Base-by-base conservation (phyloP, 2,329 filamentous ascomycete species). In the Coleophoma cylindrospora region DNA sequence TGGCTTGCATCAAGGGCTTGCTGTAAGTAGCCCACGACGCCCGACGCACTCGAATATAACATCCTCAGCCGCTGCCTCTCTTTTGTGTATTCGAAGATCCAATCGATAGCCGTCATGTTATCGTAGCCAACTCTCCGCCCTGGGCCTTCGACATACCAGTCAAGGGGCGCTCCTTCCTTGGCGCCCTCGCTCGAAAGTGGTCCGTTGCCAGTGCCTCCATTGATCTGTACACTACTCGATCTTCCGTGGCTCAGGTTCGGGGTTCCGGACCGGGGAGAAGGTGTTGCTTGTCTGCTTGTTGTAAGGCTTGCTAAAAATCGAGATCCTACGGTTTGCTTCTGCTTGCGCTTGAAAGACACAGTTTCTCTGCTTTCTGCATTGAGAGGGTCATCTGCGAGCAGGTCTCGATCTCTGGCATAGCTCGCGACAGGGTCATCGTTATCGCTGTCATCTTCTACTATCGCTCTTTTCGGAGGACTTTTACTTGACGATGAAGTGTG, bases 31-130 rank as follows among this genome's bases (percentile, higher is more conserved):
- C 91, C 90, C 17, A 91, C 53, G 5, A 96, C 58, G 0, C 91
- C 89, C 17, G 80, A 76, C 8, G 83, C 79, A 60, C 79, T 81
- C 0, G 86, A 81, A 49, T 83, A 80, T 17, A 99, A 74, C 32
- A 87, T 80, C n/a, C 90, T 82, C 61, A 95, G 73, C 21, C 94
- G 83, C 67, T 95, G 90, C 17, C 94, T 83, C 71, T 99, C 94
- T 68, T 96, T 96, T 47, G 89, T 94, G 65, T 97, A 96, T 69
- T 99, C 94, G 62, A 96, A 97, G 65, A 97, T 97, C 94, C 94
- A 99, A 73, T 99, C 94, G 66, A 99, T 99, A 51, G 94, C 92
- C 14, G 92, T 96, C 66, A 96, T 76, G 70, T 99, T 88, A 64
- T 96, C 92, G 71, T 99, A 99, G 49, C 89, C 92, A 36, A 96